Base-by-base conservation (phyloP, 352 stramenopile species). In the Globisporangium takayamanum region DNA sequence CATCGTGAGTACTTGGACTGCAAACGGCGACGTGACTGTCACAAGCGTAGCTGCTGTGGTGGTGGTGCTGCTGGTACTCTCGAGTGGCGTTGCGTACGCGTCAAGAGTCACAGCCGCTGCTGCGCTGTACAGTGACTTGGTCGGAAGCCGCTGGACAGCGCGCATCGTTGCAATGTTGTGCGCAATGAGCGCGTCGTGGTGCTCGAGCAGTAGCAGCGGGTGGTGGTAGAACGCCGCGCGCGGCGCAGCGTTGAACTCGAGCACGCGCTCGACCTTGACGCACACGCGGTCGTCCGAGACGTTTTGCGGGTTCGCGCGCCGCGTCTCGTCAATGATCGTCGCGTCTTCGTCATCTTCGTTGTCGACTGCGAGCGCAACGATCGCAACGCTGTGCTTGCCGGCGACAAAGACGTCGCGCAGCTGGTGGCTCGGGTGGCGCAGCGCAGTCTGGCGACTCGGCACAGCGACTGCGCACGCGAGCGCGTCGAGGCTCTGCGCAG, bases 171-270 rank as follows among this genome's bases (percentile, higher is more conserved):
- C 78, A 25, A 86, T 68, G 48, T 84, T 88, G 63, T 89, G 80
- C 49, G 90, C 84, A 0, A 69, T 65, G 44, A 92, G 45, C 41
- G 71, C 60, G 47, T 92, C 81, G 25, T 63, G 52, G 39, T 83
- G 69, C 25, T 89, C 73, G 5, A 92, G 59, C 36, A 94, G 55
- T 46, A 94, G 50, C 53, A 88, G 87, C 12, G 82, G 84, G 22
- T 88, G 75, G 62, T 92, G 82, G 60, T 76, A 83, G 54, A 69
- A 78, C 0, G 62, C 77, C 1, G 53, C 63, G 12, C 68, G 68
- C 1, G 81, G 81, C 1, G 77, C 39, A 15, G 60, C 60, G 25
- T 80, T 76, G 60, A 82, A 87, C 58, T 71, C 66, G 37, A 88
- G 33, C 26, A 76, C 63, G 26, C 67, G 70, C 52, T 85, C 72